phyloP scores from a whole-genome alignment of 345 rosid species.

The Hevea brasiliensis region DNA sequence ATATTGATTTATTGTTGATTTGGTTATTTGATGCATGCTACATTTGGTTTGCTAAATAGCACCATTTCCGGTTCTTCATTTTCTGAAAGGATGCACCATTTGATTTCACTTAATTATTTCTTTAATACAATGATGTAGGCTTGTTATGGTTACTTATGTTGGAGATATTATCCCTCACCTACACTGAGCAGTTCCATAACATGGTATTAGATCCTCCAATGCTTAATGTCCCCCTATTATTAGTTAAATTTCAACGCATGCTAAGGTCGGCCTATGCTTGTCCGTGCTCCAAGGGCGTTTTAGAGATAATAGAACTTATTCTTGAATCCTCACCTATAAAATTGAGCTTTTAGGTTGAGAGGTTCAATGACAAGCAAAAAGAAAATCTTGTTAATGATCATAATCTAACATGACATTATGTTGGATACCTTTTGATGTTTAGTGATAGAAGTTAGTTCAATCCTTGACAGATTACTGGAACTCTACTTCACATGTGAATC shows the following conservation, averaged over 20 bases:
- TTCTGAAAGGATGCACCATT: neutral
- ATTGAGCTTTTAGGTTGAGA: too few species aligned
- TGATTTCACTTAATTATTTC: neutral
- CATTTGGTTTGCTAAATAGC: neutral
- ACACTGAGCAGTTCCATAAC: too few species aligned
- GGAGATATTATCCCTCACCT: too few species aligned
- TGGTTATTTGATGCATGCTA: neutral
- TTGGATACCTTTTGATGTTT: slow-evolving; percentile 8
- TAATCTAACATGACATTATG: neutral
- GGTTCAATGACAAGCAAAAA: too few species aligned
- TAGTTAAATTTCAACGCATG: too few species aligned
- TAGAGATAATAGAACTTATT: too few species aligned
- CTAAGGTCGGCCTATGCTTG: too few species aligned
- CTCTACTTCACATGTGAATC: slow-evolving; percentile 59
- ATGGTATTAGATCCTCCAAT: too few species aligned
- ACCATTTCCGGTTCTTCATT: neutral
- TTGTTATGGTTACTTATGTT: neutral
- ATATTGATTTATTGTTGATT: too few species aligned
- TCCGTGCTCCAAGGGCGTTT: too few species aligned
- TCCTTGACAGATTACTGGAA: slow-evolving; percentile 80
- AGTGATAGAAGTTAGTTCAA: slow-evolving; percentile 16
- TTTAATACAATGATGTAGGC: neutral
- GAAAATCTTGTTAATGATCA: neutral
- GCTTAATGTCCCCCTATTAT: too few species aligned
- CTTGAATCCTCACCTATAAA: too few species aligned